Percentiles rank a stretch among this genome's conserved stretches.
Evolutionary conservation across 2,329 filamentous ascomycete genomes (phyloP).

Genomic region (Annulohypoxylon truncatum): DNA sequence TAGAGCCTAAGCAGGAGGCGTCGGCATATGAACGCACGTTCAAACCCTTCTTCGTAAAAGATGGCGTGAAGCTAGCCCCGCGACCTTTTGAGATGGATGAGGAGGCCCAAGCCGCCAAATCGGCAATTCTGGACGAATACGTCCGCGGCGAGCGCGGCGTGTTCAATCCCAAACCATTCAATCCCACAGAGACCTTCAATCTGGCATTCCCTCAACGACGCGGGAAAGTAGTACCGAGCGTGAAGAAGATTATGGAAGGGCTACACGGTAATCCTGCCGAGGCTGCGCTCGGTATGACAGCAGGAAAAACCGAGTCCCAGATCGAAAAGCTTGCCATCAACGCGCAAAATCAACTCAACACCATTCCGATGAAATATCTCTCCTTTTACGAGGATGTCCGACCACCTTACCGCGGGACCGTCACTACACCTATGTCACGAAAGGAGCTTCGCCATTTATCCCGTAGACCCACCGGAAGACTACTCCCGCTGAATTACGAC

Average conservation of each 20-base stretch:
- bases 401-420: constrained; percentile 78
- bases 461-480: constrained; percentile 63
- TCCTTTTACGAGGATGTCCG: constrained; percentile 73
- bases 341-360: constrained; percentile 53
- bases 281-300: constrained; percentile 30
- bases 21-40: constrained; percentile 78
- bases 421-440: constrained; percentile 68
- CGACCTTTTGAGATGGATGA: constrained; percentile 68
- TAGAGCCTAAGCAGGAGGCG: constrained; percentile 45
- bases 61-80: constrained; percentile 77
- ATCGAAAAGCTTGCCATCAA: constrained; percentile 50
- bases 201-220: constrained; percentile 56
- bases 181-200: constrained; percentile 60
- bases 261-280: constrained; percentile 58
- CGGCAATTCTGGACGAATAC: constrained; percentile 63
- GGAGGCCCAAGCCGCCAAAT: constrained; percentile 64
- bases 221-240: constrained; percentile 62
- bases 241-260: constrained; percentile 70
- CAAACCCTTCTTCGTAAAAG: constrained; percentile 82
- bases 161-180: constrained; percentile 56
- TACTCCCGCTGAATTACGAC: constrained; percentile 79
- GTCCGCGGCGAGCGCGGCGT: constrained; percentile 61
- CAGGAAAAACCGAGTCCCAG: constrained; percentile 56
- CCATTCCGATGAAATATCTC: constrained; percentile 72
- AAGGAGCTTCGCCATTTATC: constrained; percentile 64